These are phyloP conservation scores for Penicillium turbatum DNA, from an alignment of 495 filamentous ascomycete genomes.

Conservation along the genomic window DNA sequence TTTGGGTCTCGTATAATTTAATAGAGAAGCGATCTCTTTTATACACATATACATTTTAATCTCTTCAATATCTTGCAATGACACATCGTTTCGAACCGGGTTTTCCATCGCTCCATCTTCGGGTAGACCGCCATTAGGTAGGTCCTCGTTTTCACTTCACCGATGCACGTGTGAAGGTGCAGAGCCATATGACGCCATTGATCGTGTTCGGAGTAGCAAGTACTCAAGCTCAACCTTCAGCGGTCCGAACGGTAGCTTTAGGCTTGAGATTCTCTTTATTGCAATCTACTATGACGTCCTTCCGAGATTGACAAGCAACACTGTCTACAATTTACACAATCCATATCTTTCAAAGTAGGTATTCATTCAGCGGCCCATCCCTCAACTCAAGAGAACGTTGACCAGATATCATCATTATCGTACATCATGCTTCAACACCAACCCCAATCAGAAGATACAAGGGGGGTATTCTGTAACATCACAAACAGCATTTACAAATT, in stretches of 20 bases:
- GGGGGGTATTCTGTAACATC: conserved; percentile 8
- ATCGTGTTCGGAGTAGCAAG: too few species aligned
- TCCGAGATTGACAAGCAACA: too few species aligned
- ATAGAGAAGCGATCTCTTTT: neutral
- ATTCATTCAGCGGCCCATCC: conserved; percentile 1
- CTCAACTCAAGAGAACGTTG: neutral
- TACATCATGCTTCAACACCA: conserved; percentile 16
- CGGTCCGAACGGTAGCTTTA: too few species aligned
- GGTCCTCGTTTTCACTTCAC: neutral
- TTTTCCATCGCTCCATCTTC: neutral
- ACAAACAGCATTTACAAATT: conserved; percentile 16
- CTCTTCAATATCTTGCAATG: neutral
- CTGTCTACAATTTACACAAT: neutral
- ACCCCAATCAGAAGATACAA: neutral
- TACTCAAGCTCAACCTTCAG: too few species aligned
- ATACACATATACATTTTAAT: neutral
- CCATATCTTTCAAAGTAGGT: neutral
- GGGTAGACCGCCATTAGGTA: neutral
- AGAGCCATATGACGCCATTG: too few species aligned
- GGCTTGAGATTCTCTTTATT: too few species aligned
- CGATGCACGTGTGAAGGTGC: too few species aligned
- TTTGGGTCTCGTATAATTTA: neutral
- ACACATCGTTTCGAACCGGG: neutral
- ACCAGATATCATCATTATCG: conserved; percentile 17
- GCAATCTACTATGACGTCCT: too few species aligned